Evolutionary conservation across 768 basidiomycete species (phyloP).

Genomic region (Rhodotorula sphaerocarpa): DNA sequence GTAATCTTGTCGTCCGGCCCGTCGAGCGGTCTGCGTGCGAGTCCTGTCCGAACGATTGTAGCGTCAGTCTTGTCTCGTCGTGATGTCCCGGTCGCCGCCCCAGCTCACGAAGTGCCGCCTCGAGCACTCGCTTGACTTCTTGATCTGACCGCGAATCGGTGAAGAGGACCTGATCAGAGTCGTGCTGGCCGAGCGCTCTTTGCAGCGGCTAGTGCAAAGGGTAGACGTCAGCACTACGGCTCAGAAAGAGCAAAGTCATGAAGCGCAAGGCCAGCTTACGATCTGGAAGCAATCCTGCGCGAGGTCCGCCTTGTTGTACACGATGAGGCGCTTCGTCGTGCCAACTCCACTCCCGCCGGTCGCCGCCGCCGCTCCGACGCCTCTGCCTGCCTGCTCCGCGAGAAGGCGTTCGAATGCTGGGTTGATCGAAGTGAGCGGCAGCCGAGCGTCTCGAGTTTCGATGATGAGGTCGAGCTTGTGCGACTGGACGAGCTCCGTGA

Average conservation of each 20-base stretch:
- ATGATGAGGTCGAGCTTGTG: conserved; percentile 81
- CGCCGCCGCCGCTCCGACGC: conserved; percentile 35
- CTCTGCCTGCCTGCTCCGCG: conserved; percentile 21
- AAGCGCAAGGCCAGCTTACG: conserved; percentile 48
- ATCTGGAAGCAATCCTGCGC: conserved; percentile 80
- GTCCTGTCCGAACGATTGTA: no score
- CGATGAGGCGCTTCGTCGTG: conserved; percentile 70
- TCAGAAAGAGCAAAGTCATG: no score
- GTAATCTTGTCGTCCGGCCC: conserved; percentile 31
- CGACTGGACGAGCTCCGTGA: conserved; percentile 32
- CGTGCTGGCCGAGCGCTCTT: conserved; percentile 43
- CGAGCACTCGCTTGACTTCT: conserved; percentile 43
- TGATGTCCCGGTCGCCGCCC: no score
- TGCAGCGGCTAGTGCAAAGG: conserved; percentile 41
- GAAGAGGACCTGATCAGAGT: conserved; percentile 45
- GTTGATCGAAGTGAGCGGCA: conserved; percentile 91
- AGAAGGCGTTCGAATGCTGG: conserved; percentile 64
- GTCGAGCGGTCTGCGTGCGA: conserved; percentile 24
- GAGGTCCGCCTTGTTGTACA: conserved; percentile 87
- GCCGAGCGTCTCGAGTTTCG: conserved; percentile 83
- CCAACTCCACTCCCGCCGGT: conserved; percentile 36
- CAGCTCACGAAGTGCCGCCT: conserved; percentile 44
- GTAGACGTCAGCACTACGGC: background rate
- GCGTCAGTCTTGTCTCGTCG: no score
- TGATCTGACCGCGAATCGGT: conserved; percentile 43